Evolutionary conservation across 2,329 filamentous ascomycete species (phyloP).

Genomic region (Ophiostoma sp.): DNA sequence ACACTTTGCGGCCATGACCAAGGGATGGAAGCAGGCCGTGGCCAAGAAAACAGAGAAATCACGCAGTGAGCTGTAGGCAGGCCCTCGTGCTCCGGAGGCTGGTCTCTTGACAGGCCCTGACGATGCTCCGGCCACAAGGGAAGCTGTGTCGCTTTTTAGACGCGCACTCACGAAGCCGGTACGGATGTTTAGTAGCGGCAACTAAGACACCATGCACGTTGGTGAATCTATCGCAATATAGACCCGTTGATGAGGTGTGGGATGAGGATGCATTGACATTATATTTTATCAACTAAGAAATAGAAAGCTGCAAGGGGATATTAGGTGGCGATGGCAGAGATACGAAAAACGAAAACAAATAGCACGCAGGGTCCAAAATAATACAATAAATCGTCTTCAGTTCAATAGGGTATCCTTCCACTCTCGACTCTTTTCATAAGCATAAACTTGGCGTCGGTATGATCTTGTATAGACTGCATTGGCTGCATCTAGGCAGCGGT

Average conservation of each 20-base stretch:
- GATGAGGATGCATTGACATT: not conserved
- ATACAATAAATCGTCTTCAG: not conserved
- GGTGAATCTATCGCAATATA: not conserved
- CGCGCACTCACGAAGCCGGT: not conserved
- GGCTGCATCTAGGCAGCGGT: not conserved
- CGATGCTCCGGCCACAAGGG: not conserved
- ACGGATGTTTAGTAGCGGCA: not conserved
- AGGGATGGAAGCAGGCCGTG: slow-evolving; percentile 27
- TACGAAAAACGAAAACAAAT: not conserved
- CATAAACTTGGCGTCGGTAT: too few species aligned
- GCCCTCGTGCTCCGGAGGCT: not conserved
- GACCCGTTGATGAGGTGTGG: not conserved
- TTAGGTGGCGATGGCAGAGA: not conserved
- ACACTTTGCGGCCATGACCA: slow-evolving; percentile 37
- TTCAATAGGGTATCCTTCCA: not conserved
- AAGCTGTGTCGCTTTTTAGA: not conserved
- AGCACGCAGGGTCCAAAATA: not conserved
- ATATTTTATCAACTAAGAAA: not conserved
- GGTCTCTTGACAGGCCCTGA: too few species aligned
- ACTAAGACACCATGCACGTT: not conserved
- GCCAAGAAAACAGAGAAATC: slow-evolving; percentile 14
- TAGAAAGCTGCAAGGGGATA: not conserved
- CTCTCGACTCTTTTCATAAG: not conserved
- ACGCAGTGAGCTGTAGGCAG: slow-evolving; percentile 30
- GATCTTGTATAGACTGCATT: not conserved